Conservation (phyloP, 108 stramenopile genomes). For the Cyclotella kingstonii region DNA sequence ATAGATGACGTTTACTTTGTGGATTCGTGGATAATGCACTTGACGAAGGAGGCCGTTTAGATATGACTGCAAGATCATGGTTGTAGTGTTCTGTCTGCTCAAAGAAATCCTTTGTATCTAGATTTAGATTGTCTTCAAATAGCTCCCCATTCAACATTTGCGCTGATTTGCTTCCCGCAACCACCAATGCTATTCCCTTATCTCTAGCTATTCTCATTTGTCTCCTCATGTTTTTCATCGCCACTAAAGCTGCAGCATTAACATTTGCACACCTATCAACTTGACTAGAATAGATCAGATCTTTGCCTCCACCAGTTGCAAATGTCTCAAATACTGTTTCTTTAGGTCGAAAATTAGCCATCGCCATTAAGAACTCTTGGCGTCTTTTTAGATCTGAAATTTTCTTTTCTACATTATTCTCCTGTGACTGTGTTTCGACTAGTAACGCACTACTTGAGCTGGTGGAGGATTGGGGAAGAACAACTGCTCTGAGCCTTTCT, state of each 20-base stretch:
- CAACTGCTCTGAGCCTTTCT: conserved; percentile 39
- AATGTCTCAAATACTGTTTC: conserved; percentile 97
- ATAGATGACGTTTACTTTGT: conserved; percentile 71
- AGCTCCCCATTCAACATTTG: conserved; percentile 52
- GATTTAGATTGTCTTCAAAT: conserved; percentile 13
- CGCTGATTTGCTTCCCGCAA: conserved; percentile 69
- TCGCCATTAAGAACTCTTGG: conserved; percentile 78
- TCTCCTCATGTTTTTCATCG: conserved; percentile 90
- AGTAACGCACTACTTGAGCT: not conserved
- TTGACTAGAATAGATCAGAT: conserved; percentile 67
- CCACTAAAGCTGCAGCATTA: conserved; percentile 66
- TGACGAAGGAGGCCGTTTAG: no score
- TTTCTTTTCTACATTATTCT: conserved; percentile 38
- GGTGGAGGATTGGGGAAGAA: not conserved
- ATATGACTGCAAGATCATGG: no score
- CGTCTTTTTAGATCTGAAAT: conserved; percentile 56
- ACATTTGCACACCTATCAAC: conserved; percentile 68
- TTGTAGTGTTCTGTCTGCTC: no score
- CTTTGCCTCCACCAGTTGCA: conserved; percentile 82
- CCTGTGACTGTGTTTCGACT: conserved; percentile 1
- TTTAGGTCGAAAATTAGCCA: conserved; percentile 93
- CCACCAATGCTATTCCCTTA: conserved; percentile 73
- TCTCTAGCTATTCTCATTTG: conserved; percentile 85
- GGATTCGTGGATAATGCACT: conserved; percentile 1
- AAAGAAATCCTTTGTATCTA: no score